Evolutionary conservation across 1,139 yeast species (phyloP), one percentile per base, ranked within the genome.

Genomic region (Debaryomycetaceae sp.): DNA sequence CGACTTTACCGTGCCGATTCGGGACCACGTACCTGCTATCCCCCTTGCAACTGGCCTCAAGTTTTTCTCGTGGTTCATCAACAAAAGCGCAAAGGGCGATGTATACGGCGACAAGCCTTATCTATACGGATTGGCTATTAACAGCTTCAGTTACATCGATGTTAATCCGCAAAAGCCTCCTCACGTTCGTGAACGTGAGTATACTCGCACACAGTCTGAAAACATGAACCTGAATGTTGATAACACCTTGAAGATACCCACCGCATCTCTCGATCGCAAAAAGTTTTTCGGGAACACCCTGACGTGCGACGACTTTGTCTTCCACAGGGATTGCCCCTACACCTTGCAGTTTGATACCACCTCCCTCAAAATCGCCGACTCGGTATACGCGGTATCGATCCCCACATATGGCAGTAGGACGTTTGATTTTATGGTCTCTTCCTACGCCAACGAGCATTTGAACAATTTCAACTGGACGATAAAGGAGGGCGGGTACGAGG

Each of bases 31-130:
- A 10, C 90, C 90, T 3, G 52, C 65, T 2, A 44, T 64, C 0
- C 39, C 64, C 18, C 44, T 65, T 28, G 42, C 62, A 4, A 60
- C 69, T 0, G 72, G 70, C 1, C 49, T 75, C 55, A 59, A 82
- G 67, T 40, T 72, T 54, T 48, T 65, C 62, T 43, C 58, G 49
- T 47, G 83, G 79, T 41, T 64, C 39, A 67, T 79, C 28, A 81
- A 77, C 45, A 76, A 76, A 23, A 68, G 79, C 21, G 72, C 75
- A 10, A 69, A 62, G 31, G 83, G 78, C 4, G 86, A 79, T 42
- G 55, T 75, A 4, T 74, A 73, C 41, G 52, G 56, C 23, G 82
- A 76, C 30, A 61, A 65, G 43, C 64, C 90, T 54, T 78, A 54
- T 44, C 52, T 78, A 15, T 77, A 77, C 37, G 83, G 85, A 0